Conservation (phyloP, 345 rosid genomes). For the Excoecaria cochinchinensis region DNA sequence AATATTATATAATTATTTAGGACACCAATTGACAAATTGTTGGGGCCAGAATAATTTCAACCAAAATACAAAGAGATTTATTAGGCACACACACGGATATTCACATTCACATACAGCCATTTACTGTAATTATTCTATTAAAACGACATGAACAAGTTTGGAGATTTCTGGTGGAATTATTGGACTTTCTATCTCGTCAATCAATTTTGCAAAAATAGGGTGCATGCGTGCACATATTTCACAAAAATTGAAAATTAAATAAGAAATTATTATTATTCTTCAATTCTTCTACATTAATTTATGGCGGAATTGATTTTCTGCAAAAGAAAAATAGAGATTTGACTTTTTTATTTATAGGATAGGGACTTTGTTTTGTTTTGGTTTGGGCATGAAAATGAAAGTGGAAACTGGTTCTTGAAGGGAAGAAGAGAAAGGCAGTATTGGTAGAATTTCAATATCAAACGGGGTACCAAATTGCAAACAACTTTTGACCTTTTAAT, state of each 20-base stretch:
- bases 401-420: too few species aligned
- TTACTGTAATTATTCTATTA: background rate
- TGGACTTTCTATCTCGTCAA: constrained; percentile 6
- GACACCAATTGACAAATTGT: background rate
- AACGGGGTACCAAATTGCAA: constrained; percentile 6
- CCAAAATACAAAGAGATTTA: background rate
- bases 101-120: background rate
- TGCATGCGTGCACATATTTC: background rate
- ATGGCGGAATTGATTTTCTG: too few species aligned
- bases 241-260: constrained; percentile 16
- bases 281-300: too few species aligned
- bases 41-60: background rate
- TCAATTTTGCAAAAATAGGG: background rate
- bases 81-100: background rate
- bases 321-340: too few species aligned
- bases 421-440: background rate
- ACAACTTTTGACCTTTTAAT: background rate
- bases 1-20: background rate
- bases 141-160: background rate
- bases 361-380: too few species aligned
- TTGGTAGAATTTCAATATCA: background rate
- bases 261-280: background rate
- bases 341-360: too few species aligned
- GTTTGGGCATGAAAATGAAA: too few species aligned
- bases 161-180: constrained; percentile 16